These are phyloP conservation scores for Tetrahymena borealis DNA, from an alignment of 73 alveolate genomes.

Conservation along the genomic window DNA sequence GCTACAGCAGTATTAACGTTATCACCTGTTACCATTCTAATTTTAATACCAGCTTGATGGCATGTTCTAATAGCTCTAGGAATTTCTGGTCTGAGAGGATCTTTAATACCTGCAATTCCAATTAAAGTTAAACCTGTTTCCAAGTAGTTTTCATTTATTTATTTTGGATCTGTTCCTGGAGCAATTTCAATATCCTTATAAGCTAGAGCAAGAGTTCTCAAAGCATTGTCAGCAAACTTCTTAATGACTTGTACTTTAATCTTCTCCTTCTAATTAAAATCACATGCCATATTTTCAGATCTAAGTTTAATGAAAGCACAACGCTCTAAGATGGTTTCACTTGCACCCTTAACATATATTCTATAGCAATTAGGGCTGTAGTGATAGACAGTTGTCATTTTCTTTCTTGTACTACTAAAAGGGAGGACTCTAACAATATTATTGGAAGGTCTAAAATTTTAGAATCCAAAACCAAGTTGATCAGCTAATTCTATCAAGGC, in stretches of 20 bases:
- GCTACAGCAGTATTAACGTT: slow-evolving; percentile 83
- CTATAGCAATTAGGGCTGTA: slow-evolving; percentile 22
- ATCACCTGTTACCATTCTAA: slow-evolving; percentile 95
- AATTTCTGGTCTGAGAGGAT: slow-evolving; percentile 78
- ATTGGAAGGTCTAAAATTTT: slow-evolving; percentile 25
- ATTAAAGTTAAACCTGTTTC: slow-evolving; percentile 51
- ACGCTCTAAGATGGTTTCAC: slow-evolving; percentile 54
- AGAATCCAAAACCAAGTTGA: slow-evolving; percentile 24
- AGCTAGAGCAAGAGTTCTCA: slow-evolving; percentile 72
- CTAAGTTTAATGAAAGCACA: slow-evolving; percentile 48
- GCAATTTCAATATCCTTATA: slow-evolving; percentile 57
- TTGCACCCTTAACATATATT: slow-evolving; percentile 74
- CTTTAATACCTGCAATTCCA: slow-evolving; percentile 81
- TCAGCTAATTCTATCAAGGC: slow-evolving; percentile 46
- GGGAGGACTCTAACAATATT: slow-evolving; percentile 57
- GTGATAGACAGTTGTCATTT: slow-evolving; percentile 75
- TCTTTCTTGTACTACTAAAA: slow-evolving; percentile 76
- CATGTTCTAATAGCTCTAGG: slow-evolving; percentile 72
- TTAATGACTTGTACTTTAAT: slow-evolving; percentile 44
- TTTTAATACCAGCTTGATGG: slow-evolving; percentile 72
- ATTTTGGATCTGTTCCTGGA: slow-evolving; percentile 1
- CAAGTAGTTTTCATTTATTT: slow-evolving; percentile 6
- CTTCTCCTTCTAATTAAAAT: slow-evolving; percentile 34
- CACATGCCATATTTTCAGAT: slow-evolving; percentile 46
- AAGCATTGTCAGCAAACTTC: slow-evolving; percentile 58